Evolutionary conservation across 2,329 filamentous ascomycete species (phyloP), one percentile per base, ranked within the genome.

Genomic region (Colletotrichum agaves): DNA sequence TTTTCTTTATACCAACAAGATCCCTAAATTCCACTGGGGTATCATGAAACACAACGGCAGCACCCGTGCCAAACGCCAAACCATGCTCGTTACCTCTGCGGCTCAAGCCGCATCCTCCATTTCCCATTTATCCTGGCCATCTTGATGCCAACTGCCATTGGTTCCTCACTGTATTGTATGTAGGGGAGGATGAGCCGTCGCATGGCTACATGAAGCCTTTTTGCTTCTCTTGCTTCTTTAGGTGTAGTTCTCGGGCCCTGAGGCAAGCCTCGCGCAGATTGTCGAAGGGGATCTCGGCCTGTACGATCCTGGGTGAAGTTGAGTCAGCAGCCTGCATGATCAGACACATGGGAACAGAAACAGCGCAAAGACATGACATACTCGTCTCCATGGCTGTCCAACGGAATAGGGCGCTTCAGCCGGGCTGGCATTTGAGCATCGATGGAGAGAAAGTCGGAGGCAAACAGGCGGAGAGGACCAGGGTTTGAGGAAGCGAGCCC

Each of bases 21-120:
- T 47, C 44, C 44, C 11, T 17, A 47, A 47, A 47, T 47, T 47
- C 44, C 44, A 47, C 44, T 47, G n/a, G 44, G 17, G 44, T 47
- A 47, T 47, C 12, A 47, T 47, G 1, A 47, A 19, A 21, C 44
- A 47, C 6, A 47, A 47, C 44, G 44, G 11, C n/a, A 11, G 12
- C 4, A 12, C 8, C 19, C 44, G 5, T 47, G 44, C 44, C 44
- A 47, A 47, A 47, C 44, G 44, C 44, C 44, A 47, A 47, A 11
- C 12, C 44, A 47, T 19, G 17, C 8, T 35, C 44, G 13, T 13
- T 47, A 17, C n/a, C 7, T 23, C 23, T 47, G 19, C 44, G 12
- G 23, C 23, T 17, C 44, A 23, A 47, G 44, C 44, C 44, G 44
- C 23, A 21, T 47, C 12, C 44, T 12, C 11, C 44, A 47, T 47